Percentiles rank a stretch among this genome's conserved stretches.
These are phyloP conservation scores for Xylaria flabelliformis DNA, from an alignment of 495 filamentous ascomycete species.

Conservation along the genomic window DNA sequence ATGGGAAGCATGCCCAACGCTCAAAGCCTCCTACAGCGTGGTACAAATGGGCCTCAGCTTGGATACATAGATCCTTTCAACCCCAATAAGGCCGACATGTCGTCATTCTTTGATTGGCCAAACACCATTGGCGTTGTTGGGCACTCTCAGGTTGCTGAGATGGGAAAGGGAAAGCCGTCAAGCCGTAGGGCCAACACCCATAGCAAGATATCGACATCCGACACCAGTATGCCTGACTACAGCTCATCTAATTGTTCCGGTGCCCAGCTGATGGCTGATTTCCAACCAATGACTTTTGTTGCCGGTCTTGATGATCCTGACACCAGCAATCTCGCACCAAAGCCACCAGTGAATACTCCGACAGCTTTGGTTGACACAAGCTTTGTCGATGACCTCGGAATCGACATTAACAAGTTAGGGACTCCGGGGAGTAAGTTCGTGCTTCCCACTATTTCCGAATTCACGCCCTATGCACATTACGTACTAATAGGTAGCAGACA, in stretches of 20 bases:
- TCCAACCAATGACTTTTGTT: conserved; percentile 43
- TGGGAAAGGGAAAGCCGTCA: conserved; percentile 34
- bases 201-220: conserved; percentile 43
- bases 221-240: conserved; percentile 53
- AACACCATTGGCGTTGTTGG: conserved; percentile 35
- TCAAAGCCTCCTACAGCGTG: conserved; percentile 35
- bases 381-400: conserved; percentile 37
- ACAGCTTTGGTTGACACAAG: conserved; percentile 32
- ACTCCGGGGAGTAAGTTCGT: conserved; percentile 35
- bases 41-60: conserved; percentile 28
- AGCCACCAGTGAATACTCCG: conserved; percentile 51
- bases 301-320: conserved; percentile 44
- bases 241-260: conserved; percentile 28
- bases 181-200: conserved; percentile 30
- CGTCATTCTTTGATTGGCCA: conserved; percentile 48
- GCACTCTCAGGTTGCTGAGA: conserved; percentile 28
- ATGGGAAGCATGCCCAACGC: conserved; percentile 37
- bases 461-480: background rate
- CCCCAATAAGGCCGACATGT: conserved; percentile 37
- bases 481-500: conserved; percentile 28
- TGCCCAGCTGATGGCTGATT: conserved; percentile 30
- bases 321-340: conserved; percentile 37
- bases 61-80: conserved; percentile 45
- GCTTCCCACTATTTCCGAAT: conserved; percentile 3
- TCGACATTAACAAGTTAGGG: conserved; percentile 34